These are phyloP conservation scores for Epichloe baconii DNA, from an alignment of 2,329 filamentous ascomycete species.

Conservation along the genomic window DNA sequence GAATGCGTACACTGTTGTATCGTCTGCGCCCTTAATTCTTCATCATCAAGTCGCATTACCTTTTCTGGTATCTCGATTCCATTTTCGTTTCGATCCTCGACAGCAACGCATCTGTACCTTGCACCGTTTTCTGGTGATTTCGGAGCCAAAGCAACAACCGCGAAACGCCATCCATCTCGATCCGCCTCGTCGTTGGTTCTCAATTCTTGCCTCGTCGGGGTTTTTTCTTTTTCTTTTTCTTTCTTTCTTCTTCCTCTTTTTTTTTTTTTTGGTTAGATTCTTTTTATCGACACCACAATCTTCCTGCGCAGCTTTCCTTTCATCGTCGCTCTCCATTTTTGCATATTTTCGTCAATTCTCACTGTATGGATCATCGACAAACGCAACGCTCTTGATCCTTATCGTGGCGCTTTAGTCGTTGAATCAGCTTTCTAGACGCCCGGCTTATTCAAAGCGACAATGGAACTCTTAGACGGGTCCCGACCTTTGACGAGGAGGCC, in stretches of 20 bases:
- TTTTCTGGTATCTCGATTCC: not conserved
- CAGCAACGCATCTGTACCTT: not conserved
- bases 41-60: not conserved
- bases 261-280: slow-evolving; percentile 20
- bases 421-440: not conserved
- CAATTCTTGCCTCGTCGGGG: not conserved
- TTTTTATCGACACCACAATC: slow-evolving; percentile 16
- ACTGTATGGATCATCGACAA: slow-evolving; percentile 3
- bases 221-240: slow-evolving; percentile 7
- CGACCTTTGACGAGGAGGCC: not conserved
- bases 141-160: not conserved
- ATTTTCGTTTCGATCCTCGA: not conserved
- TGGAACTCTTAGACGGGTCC: not conserved
- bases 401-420: not conserved
- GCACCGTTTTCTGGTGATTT: not conserved
- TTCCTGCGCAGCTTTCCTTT: slow-evolving; percentile 11
- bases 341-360: not conserved
- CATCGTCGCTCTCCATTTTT: not conserved
- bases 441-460: not conserved
- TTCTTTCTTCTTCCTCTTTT: slow-evolving; percentile 11
- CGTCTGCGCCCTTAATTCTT: not conserved
- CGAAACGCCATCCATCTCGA: not conserved
- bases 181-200: not conserved
- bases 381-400: not conserved
- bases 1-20: not conserved